These are phyloP conservation scores for Arthrobotrys sphaeroides DNA, from an alignment of 2,329 filamentous ascomycete genomes.

Conservation along the genomic window DNA sequence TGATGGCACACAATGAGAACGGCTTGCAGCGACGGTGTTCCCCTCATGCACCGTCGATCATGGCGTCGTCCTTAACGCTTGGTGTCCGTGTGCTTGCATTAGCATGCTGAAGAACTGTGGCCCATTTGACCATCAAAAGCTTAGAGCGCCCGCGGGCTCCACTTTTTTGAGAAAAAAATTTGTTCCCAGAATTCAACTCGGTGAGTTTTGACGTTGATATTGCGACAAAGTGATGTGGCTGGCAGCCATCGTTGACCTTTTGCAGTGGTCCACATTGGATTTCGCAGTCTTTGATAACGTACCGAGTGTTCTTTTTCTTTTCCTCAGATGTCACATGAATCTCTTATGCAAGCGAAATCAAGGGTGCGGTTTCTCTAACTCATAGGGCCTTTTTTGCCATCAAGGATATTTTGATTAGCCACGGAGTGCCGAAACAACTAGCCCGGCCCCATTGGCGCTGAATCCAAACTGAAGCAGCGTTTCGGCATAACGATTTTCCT, in stretches of 20 bases:
- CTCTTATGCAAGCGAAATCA: conserved; percentile 36
- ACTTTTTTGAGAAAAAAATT: neutral
- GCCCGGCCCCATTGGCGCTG: neutral
- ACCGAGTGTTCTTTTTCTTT: neutral
- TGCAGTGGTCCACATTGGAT: neutral
- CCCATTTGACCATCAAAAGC: conserved; percentile 1
- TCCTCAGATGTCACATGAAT: conserved; percentile 29
- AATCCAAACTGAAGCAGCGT: neutral
- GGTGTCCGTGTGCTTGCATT: conserved; percentile 41
- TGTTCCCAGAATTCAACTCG: neutral
- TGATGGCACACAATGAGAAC: conserved; percentile 17
- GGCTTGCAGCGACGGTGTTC: neutral
- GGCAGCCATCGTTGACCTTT: neutral
- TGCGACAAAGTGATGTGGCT: conserved; percentile 34
- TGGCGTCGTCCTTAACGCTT: conserved; percentile 26
- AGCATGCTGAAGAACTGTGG: neutral
- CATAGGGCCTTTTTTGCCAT: conserved; percentile 11
- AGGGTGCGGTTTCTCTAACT: conserved; percentile 8
- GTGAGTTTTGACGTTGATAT: conserved; percentile 43
- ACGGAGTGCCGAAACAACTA: conserved; percentile 50
- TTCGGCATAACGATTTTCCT: conserved; percentile 54
- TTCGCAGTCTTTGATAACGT: conserved; percentile 7
- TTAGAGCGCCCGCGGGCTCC: conserved; percentile 20
- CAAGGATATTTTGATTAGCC: conserved; percentile 31
- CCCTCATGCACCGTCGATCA: conserved; percentile 53